Evolutionary conservation across 2,329 filamentous ascomycete species (phyloP).

Genomic region (Aspergillus eucalypticola): DNA sequence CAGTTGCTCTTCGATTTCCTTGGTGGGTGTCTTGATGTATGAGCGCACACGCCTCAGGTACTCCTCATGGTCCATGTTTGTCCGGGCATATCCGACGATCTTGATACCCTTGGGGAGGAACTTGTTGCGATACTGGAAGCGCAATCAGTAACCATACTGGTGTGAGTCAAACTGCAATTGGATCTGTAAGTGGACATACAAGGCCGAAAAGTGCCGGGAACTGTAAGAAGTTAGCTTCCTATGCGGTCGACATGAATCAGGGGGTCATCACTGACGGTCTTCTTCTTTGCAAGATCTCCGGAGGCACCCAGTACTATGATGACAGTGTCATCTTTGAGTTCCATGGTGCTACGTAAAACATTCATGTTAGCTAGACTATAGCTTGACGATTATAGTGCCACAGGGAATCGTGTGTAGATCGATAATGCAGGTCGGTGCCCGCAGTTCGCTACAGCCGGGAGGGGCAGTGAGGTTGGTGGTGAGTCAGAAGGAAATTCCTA

Average conservation of each 20-base stretch:
- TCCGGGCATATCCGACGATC: constrained; percentile 98
- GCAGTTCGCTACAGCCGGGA: constrained; percentile 5
- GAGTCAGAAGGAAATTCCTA: neutral
- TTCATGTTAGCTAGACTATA: constrained; percentile 37
- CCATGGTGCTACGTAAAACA: constrained; percentile 66
- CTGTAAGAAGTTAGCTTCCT: constrained; percentile 46
- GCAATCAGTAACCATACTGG: constrained; percentile 14
- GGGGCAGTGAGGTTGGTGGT: neutral
- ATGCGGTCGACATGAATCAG: neutral
- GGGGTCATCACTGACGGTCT: constrained; percentile 69
- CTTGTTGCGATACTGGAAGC: constrained; percentile 85
- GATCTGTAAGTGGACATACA: constrained; percentile 59
- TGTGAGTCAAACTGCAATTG: neutral
- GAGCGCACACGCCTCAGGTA: constrained; percentile 92
- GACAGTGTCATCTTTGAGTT: constrained; percentile 98
- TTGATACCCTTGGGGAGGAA: constrained; percentile 95
- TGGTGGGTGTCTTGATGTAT: constrained; percentile 98
- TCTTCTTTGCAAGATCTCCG: constrained; percentile 98
- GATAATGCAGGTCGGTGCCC: constrained; percentile 8
- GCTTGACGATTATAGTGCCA: constrained; percentile 9
- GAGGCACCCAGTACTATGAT: constrained; percentile 97
- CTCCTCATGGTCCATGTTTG: constrained; percentile 98
- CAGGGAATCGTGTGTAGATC: constrained; percentile 8
- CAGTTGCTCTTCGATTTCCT: constrained; percentile 94
- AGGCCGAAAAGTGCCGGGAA: constrained; percentile 97